Evolutionary conservation across 202 grass and related monocot genomes (phyloP).

Genomic region (Saccharum hybrid): DNA sequence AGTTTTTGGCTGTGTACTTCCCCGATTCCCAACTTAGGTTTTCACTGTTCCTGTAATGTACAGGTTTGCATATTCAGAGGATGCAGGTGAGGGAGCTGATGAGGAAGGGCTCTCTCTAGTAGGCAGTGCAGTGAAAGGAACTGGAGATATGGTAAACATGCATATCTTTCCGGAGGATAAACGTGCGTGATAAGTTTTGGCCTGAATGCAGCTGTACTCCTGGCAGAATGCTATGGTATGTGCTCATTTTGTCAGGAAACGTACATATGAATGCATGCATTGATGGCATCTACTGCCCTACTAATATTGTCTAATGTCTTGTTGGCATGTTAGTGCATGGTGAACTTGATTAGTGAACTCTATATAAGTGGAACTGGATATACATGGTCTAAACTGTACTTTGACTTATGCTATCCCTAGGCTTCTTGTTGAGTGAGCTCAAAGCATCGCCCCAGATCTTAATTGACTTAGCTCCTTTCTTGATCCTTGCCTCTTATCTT

Average conservation of each 20-base stretch:
- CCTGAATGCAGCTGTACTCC: constrained; percentile 52
- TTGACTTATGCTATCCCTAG: neutral
- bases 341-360: constrained; percentile 36
- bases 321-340: neutral
- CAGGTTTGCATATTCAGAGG: constrained; percentile 95
- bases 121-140: constrained; percentile 74
- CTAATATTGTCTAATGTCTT: constrained; percentile 5
- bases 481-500: neutral
- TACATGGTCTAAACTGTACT: neutral
- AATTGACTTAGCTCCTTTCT: neutral
- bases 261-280: neutral
- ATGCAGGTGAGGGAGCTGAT: constrained; percentile 79
- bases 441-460: neutral
- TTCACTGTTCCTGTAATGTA: constrained; percentile 38
- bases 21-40: constrained; percentile 15
- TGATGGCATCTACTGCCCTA: neutral
- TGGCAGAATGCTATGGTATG: constrained; percentile 64
- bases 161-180: constrained; percentile 71
- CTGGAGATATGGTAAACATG: constrained; percentile 84
- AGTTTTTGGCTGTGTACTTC: neutral
- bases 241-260: constrained; percentile 14
- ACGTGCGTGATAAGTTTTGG: constrained; percentile 62
- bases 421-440: constrained; percentile 19
- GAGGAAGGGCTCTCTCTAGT: constrained; percentile 93
- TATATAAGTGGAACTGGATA: neutral